Evolutionary conservation across 1,284 basidiomycete genomes (phyloP).

Genomic region (Leccinum brunneo-olivaceum): DNA sequence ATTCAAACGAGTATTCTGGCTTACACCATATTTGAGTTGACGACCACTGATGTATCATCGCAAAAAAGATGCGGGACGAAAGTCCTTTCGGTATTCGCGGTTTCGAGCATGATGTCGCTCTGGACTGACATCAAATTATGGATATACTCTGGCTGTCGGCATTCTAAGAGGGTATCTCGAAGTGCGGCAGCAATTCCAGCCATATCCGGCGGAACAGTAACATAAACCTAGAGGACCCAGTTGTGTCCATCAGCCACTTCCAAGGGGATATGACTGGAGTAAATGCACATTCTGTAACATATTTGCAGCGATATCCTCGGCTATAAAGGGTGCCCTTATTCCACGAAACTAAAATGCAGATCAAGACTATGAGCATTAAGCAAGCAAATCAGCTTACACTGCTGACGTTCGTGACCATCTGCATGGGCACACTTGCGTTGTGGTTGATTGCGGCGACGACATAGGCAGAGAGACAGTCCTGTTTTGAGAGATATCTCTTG

Average conservation of each 20-base stretch:
- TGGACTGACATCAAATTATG: conserved; percentile 26
- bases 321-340: conserved; percentile 16
- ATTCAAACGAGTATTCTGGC: conserved; percentile 3
- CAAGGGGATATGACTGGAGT: neutral
- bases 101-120: conserved; percentile 22
- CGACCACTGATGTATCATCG: conserved; percentile 12
- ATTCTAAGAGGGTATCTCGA: conserved; percentile 21
- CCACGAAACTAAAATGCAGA: conserved; percentile 23
- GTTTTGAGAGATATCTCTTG: conserved; percentile 15
- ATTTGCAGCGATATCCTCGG: conserved; percentile 22
- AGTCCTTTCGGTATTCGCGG: conserved; percentile 20
- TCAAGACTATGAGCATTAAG: neutral
- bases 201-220: conserved; percentile 13
- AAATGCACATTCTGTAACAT: conserved; percentile 25
- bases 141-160: conserved; percentile 18
- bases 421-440: conserved; percentile 5
- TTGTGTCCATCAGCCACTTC: neutral
- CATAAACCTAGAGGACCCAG: conserved; percentile 12
- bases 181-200: conserved; percentile 21
- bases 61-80: conserved; percentile 19
- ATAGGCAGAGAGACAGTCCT: conserved; percentile 32
- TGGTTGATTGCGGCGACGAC: conserved; percentile 22
- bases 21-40: conserved; percentile 31
- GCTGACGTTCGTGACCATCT: conserved; percentile 23
- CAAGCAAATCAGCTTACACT: conserved; percentile 22